Percentiles rank a stretch among this genome's conserved stretches.
Conservation (phyloP, 768 basidiomycete species). For the Sutorius australiensis region DNA sequence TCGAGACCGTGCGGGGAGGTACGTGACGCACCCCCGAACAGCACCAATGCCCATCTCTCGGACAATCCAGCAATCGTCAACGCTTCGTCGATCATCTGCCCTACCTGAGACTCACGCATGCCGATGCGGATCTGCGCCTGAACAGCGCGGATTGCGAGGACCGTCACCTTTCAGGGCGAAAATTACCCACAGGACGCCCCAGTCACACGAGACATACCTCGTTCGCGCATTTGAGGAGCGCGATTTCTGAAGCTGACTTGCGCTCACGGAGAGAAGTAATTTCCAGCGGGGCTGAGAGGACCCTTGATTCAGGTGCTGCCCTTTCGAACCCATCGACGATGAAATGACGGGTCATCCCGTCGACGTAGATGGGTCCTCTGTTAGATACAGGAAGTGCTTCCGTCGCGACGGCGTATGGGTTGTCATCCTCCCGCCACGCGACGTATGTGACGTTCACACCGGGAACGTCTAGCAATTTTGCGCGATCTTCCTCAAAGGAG, state of each 20-base stretch:
- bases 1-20: not conserved
- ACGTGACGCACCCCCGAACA: conserved; percentile 67
- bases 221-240: conserved; percentile 72
- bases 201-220: conserved; percentile 46
- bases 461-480: conserved; percentile 56
- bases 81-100: conserved; percentile 52
- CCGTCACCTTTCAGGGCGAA: conserved; percentile 55
- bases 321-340: conserved; percentile 58
- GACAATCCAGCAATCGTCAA: conserved; percentile 56
- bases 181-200: not conserved
- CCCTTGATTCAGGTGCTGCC: conserved; percentile 36
- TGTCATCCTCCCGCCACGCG: conserved; percentile 64
- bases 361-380: conserved; percentile 50
- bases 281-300: conserved; percentile 50
- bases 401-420: conserved; percentile 58
- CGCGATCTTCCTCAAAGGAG: conserved; percentile 70
- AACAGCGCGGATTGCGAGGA: conserved; percentile 68
- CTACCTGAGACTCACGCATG: conserved; percentile 71
- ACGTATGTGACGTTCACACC: conserved; percentile 42
- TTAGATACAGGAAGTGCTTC: conserved; percentile 24
- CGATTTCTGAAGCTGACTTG: conserved; percentile 68
- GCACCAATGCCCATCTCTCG: conserved; percentile 56
- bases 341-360: conserved; percentile 58
- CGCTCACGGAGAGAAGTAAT: conserved; percentile 66
- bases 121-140: conserved; percentile 60